Percentiles rank a stretch among this genome's conserved stretches.
These are phyloP conservation scores for Macrophomina tecta DNA, from an alignment of 2,329 filamentous ascomycete species.

Conservation along the genomic window DNA sequence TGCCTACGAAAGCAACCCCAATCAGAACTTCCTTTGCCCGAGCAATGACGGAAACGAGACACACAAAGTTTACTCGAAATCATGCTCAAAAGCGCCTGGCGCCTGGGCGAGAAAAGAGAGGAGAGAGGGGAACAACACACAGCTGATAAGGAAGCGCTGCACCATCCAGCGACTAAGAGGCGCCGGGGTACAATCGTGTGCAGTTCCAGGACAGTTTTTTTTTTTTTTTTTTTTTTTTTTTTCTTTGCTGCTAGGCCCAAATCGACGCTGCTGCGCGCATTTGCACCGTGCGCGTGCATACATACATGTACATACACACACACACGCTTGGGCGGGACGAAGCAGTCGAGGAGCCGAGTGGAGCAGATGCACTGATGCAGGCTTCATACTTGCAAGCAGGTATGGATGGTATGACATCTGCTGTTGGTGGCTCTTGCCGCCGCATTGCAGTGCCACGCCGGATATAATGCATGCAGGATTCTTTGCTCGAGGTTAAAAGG, in stretches of 20 bases:
- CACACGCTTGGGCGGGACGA: neutral
- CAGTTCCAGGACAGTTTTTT: neutral
- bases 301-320: neutral
- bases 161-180: neutral
- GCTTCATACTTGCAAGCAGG: neutral
- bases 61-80: neutral
- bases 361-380: neutral
- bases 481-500: neutral
- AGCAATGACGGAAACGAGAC: neutral
- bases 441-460: neutral
- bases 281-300: slow-evolving; percentile 8
- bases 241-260: neutral
- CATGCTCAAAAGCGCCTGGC: neutral
- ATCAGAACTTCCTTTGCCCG: neutral
- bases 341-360: neutral
- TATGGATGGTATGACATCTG: neutral
- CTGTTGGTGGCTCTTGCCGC: neutral
- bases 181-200: slow-evolving; percentile 1
- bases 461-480: neutral
- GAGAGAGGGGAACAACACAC: neutral
- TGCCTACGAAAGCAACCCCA: no score
- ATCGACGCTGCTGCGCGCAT: slow-evolving; percentile 5
- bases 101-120: neutral
- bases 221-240: neutral
- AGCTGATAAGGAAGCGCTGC: slow-evolving; percentile 9